Base-by-base conservation (phyloP, 192 early-diverging fungal species). In the Powellomyces hirtus region DNA sequence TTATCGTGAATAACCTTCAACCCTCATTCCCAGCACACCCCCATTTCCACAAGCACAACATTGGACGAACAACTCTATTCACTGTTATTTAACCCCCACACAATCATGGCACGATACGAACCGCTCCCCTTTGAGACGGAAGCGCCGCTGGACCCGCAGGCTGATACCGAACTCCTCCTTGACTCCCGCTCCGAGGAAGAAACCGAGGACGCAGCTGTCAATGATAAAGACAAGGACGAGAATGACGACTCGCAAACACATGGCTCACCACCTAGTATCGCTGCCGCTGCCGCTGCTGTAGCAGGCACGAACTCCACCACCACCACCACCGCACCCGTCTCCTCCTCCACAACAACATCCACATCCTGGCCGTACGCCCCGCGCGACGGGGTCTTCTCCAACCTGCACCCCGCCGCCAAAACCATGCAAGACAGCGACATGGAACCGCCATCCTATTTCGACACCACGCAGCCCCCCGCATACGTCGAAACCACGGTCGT, bases 401-500 rank as follows among this genome's bases (percentile, higher is more conserved):
- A 84, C 66, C 68, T 84, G 51, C 46, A 31, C 50, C 59, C 68
- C 29, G 65, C 61, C 24, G 55, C 75, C 57, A 5, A 75, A 75
- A 53, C 26, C 59, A 16, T 77, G 27, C 57, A 51, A 74, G 51
- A 68, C 74, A 50, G n/a, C n/a, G n/a, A 18, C 46, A 56, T 75
- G 5, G 79, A 81, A 44, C 81, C 76, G 20, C 73, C 79, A 14
- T 82, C 79, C 16, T 97, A 97, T 78, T 83, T 90, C 42, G 86
- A 90, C 38, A 91, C 49, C 1, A 36, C 26, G n/a, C 33, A 26
- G 13, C 44, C 55, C 4, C 90, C 92, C 29, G 80, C 86, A 20
- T 92, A 93, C 74, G 83, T 86, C 75, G 88, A 90, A 71, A 90
- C 92, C 0, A 89, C 90, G 7, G 82, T 90, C 13, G 83, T 90